Evolutionary conservation across 768 basidiomycete species (phyloP), one percentile per base, ranked within the genome.

Genomic region (Chiua virens): DNA sequence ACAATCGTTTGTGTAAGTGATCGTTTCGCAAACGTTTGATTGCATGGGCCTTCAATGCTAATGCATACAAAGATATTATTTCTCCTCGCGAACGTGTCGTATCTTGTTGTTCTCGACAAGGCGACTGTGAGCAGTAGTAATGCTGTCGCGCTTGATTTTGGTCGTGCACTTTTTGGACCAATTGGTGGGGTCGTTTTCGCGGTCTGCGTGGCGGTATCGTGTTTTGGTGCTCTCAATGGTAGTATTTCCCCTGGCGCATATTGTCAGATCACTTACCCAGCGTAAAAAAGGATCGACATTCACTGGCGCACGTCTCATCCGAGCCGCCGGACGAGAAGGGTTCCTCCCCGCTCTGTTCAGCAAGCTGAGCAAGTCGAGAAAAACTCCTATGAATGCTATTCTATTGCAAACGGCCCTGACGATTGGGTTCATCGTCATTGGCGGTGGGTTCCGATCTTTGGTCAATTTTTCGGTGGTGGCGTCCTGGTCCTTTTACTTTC

Each of bases 201-300:
- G 1, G 76, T 86, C 45, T 84, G 93, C 79, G 96, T 99, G 14
- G 91, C 93, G 1, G 79, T 98, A 51, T 97, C 94, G 3, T 97
- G 93, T 66, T 92, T 99, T 57, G 96, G 96, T 17, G 93, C 97
- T 2, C 71, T 99, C 46, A 96, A 97, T 65, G 89, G 93, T 83
- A 59, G 38, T 56, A 64, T 62, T n/a, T 49, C 25, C 21, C 27
- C 6, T 51, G 17, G 39, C 40, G 14, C 34, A 34, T n/a, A 25
- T 7, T 20, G 35, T 48, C 37, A 2, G 10, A 28, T 47, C 17
- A 18, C 60, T 37, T 30, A 49, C 47, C 53, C 51, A 54, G 36
- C 23, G 23, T 43, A 52, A 47, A 52, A 47, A 54, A 89, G 86
- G 84, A 9, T 77, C 82, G 1, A 83, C 85, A 51, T 87, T 85